Evolutionary conservation across 73 alveolate genomes (phyloP).

Genomic region (Vitrella brassicaformis): DNA sequence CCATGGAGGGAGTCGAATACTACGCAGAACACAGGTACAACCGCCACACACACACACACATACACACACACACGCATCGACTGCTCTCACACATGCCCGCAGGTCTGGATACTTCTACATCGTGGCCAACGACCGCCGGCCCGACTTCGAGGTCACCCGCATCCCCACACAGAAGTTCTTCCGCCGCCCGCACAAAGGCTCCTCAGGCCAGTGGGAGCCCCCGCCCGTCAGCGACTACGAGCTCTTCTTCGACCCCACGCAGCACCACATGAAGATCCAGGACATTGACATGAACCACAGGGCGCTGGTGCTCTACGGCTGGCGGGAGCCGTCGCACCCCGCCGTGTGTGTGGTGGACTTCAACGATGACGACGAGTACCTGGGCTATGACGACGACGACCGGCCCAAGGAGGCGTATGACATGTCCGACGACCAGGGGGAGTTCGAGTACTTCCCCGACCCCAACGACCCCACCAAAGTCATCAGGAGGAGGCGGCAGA

Average conservation of each 20-base stretch:
- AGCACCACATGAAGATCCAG: slow-evolving; percentile 8
- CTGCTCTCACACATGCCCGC: no score
- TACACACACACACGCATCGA: no score
- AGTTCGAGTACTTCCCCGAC: no score
- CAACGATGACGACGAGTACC: no score
- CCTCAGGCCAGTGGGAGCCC: slow-evolving; percentile 3
- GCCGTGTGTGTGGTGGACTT: slow-evolving; percentile 11
- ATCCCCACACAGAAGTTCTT: not conserved
- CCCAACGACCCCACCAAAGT: no score
- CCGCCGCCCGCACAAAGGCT: no score
- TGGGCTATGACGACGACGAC: no score
- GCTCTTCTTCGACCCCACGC: slow-evolving; percentile 10
- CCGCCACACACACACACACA: no score
- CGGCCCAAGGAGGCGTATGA: no score
- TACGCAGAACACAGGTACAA: slow-evolving; percentile 16
- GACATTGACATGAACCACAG: slow-evolving; percentile 11
- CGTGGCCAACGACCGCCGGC: slow-evolving; percentile 18
- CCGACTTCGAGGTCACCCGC: slow-evolving; percentile 8
- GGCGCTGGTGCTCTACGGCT: slow-evolving; percentile 21
- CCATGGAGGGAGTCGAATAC: slow-evolving; percentile 9
- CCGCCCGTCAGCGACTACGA: no score
- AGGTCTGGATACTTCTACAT: not conserved
- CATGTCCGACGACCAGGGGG: no score
- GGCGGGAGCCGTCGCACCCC: slow-evolving; percentile 18
- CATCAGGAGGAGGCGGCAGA: no score